Evolutionary conservation across 805 yeast genomes (phyloP).

Genomic region (Kregervanrija delftensis): DNA sequence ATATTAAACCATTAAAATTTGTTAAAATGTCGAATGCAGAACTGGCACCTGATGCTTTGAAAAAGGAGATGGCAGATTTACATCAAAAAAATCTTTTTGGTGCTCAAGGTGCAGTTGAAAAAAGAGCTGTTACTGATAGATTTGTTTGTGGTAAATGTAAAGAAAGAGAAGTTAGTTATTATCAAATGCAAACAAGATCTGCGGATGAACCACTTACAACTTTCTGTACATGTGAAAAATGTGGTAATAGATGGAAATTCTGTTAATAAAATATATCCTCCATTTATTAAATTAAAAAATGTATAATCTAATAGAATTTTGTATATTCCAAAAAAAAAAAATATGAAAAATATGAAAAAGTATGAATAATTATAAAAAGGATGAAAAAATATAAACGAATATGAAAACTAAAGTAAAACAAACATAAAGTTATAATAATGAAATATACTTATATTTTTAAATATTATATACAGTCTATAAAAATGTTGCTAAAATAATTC

Average conservation of each 20-base stretch:
- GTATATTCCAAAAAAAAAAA: not conserved
- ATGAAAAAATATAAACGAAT: not conserved
- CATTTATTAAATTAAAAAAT: not conserved
- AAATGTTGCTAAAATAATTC: not conserved
- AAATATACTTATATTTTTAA: not conserved
- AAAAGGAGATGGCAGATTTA: conserved; percentile 76
- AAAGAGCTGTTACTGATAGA: conserved; percentile 92
- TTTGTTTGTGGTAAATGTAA: conserved; percentile 98
- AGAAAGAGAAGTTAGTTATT: conserved; percentile 92
- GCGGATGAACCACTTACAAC: conserved; percentile 99
- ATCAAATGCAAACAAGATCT: conserved; percentile 95
- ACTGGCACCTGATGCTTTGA: conserved; percentile 88
- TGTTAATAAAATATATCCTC: conserved; percentile 38
- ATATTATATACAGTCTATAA: not conserved
- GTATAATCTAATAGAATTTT: not conserved
- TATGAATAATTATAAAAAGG: not conserved
- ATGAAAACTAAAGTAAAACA: not conserved
- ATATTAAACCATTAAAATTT: conserved; percentile 56
- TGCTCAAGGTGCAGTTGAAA: conserved; percentile 96
- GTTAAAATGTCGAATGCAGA: conserved; percentile 87
- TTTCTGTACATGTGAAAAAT: conserved; percentile 94
- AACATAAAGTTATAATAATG: not conserved
- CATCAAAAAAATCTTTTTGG: conserved; percentile 87
- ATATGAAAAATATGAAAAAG: not conserved
- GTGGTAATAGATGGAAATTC: conserved; percentile 98